Evolutionary conservation across 306 rosid genomes (phyloP), one percentile per base, ranked within the genome.

Genomic region (Fragaria iinumae): DNA sequence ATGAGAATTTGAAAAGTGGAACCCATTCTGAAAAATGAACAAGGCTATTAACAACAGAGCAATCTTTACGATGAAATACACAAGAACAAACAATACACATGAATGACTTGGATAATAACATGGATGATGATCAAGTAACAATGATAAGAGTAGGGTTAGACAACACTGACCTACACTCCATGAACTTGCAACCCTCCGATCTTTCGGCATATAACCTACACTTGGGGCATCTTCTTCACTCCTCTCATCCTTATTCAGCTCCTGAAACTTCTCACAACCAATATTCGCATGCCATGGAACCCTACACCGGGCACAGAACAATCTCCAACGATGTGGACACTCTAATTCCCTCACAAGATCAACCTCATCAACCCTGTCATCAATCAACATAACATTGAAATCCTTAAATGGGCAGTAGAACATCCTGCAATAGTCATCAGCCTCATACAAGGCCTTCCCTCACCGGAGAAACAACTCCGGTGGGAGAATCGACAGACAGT

Each of bases 121-220:
- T 52, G 32, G 21, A 17, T 52, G 57, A 18, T 52, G 21, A 11
- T 45, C 50, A 45, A 11, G 13, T 45, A 45, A 49, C 62, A 55
- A 20, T 18, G 29, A 20, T 21, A 55, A 55, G 27, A 9, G 4
- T 8, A 55, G 1, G 2, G 62, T 55, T n/a, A n/a, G 13, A 21
- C 12, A n/a, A 55, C 62, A 70, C 77, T 62, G 2, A 88, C 97
- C 93, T 88, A 91, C 93, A 91, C n/a, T 67, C 73, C 43, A 88
- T 83, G 29, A 83, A 87, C 60, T 69, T 21, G 65, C 97, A 91
- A 0, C 97, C 97, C 0, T 73, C 27, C 0, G 2, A 20, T 80
- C 48, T 88, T 41, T 89, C 91, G 27, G 88, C 92, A 8, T 13
- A 80, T 49, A 25, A 77, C 0, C 72, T 72, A 48, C 97, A 91